A percentile compares a stretch with the other conserved stretches of the same genome.
These are phyloP conservation scores for Dovyalis caffra DNA, from an alignment of 345 rosid genomes.

Conservation along the genomic window DNA sequence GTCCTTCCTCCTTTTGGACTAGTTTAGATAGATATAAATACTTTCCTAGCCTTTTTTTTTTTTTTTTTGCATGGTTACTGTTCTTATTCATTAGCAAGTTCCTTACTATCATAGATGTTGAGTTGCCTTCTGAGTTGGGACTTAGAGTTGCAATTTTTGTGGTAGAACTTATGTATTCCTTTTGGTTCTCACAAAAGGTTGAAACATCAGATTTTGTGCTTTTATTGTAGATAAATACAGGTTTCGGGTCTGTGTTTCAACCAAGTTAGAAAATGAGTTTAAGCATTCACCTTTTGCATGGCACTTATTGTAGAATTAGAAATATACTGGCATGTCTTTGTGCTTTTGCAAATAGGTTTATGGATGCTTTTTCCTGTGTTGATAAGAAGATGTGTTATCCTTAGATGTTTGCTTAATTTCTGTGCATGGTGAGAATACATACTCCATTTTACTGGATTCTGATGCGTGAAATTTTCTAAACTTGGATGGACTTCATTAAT, in stretches of 20 bases:
- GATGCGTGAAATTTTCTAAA: neutral
- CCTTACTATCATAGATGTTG: neutral
- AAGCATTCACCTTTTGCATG: neutral
- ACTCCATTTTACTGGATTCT: neutral
- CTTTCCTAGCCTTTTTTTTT: neutral
- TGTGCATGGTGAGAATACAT: neutral
- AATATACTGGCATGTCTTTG: neutral
- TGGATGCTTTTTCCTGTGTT: neutral
- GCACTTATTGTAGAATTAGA: neutral
- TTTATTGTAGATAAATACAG: neutral
- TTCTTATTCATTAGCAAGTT: neutral
- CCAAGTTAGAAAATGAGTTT: neutral
- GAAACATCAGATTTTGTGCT: neutral
- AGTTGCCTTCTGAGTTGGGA: neutral
- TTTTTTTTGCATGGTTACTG: neutral
- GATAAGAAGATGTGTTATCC: neutral
- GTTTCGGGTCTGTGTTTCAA: neutral
- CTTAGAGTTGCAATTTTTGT: neutral
- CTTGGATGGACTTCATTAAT: neutral
- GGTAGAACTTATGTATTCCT: neutral
- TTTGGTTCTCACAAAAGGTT: neutral
- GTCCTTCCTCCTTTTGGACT: neutral
- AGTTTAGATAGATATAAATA: neutral
- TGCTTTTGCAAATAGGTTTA: neutral
- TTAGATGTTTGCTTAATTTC: neutral